Conservation (phyloP, 2,329 filamentous ascomycete genomes). For the Fulvia fulva region DNA sequence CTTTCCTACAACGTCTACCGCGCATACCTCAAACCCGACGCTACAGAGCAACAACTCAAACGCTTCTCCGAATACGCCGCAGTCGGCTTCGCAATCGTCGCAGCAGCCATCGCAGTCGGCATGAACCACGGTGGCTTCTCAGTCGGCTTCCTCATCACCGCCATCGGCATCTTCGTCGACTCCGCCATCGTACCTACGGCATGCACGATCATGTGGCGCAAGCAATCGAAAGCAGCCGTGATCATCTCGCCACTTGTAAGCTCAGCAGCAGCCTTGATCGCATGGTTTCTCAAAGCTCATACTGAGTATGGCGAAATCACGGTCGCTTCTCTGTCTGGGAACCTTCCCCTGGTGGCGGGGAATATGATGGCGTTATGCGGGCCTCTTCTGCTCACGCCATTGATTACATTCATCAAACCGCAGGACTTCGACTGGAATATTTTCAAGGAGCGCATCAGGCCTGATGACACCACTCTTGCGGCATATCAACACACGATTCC, state of each 20-base stretch:
- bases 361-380: conserved; percentile 62
- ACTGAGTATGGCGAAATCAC: conserved; percentile 17
- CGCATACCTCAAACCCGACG: conserved; percentile 36
- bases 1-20: conserved; percentile 42
- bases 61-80: conserved; percentile 35
- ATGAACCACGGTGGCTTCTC: conserved; percentile 24
- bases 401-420: conserved; percentile 51
- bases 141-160: conserved; percentile 19
- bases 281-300: conserved; percentile 14
- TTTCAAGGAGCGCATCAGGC: conserved; percentile 43
- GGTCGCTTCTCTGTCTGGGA: conserved; percentile 10
- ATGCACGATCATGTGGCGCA: conserved; percentile 32
- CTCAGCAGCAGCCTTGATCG: conserved; percentile 58
- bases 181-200: conserved; percentile 31
- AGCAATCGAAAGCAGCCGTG: conserved; percentile 17
- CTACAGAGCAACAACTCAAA: conserved; percentile 32
- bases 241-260: conserved; percentile 3
- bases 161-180: conserved; percentile 25
- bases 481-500: neutral
- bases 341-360: conserved; percentile 47
- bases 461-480: conserved; percentile 26
- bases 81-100: conserved; percentile 32
- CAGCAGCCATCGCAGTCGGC: conserved; percentile 27
- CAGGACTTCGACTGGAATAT: conserved; percentile 84
- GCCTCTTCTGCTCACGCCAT: conserved; percentile 70